Percentiles rank a stretch among this genome's conserved stretches.
Evolutionary conservation across 495 filamentous ascomycete species (phyloP).

Genomic region (Chaetomium fimeti): DNA sequence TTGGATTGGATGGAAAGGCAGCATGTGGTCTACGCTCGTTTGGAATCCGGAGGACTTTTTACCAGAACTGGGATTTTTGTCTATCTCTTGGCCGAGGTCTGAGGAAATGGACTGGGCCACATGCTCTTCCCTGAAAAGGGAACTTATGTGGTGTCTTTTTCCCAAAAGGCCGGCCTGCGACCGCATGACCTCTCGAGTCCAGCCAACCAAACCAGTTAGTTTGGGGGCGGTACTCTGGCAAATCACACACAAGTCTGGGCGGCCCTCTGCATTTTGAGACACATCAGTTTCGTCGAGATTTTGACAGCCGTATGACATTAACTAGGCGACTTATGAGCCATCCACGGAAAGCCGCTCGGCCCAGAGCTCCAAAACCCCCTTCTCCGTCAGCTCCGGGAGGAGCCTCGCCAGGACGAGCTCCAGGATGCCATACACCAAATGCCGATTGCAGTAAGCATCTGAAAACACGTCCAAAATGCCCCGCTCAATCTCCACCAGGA

Average conservation of each 20-base stretch:
- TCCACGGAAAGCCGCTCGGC: constrained; percentile 60
- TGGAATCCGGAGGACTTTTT: background rate
- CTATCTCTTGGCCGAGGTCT: background rate
- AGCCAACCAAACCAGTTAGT: constrained; percentile 2
- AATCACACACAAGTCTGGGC: constrained; percentile 17
- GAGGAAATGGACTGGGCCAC: background rate
- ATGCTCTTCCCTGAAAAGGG: background rate
- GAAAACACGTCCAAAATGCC: constrained; percentile 68
- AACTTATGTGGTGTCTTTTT: background rate
- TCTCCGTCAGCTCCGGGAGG: constrained; percentile 79
- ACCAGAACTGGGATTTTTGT: background rate
- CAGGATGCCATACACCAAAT: constrained; percentile 73
- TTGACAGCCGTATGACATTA: background rate
- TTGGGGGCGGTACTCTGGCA: constrained; percentile 7
- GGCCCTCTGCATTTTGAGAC: constrained; percentile 18
- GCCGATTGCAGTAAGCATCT: constrained; percentile 86
- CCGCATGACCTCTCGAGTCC: background rate
- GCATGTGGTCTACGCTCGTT: background rate
- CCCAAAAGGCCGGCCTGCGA: background rate
- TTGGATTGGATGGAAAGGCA: constrained; percentile 1
- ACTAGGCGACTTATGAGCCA: background rate
- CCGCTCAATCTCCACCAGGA: constrained; percentile 50
- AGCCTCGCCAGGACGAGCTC: constrained; percentile 76
- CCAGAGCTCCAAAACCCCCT: constrained; percentile 68
- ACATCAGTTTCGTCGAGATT: background rate